A percentile compares a stretch with the other conserved stretches of the same genome.
Evolutionary conservation across 73 alveolate genomes (phyloP).

Genomic region (Vitrella brassicaformis): DNA sequence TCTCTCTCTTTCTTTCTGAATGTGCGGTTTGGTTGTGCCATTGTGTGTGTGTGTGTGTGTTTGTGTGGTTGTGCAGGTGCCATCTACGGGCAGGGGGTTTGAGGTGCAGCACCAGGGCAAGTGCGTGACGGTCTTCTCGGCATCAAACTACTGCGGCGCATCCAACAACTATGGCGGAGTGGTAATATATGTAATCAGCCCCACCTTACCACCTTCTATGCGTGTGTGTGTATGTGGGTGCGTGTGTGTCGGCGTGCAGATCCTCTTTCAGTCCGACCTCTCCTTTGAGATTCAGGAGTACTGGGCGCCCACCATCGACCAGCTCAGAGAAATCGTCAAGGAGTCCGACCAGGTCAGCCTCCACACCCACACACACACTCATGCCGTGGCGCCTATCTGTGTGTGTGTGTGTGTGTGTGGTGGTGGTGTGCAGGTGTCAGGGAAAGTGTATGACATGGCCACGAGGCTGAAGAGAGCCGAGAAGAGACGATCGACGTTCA

Average conservation of each 20-base stretch:
- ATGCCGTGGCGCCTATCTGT: too few relatives aligned
- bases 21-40: not conserved
- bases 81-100: constrained; percentile 8
- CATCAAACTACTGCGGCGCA: constrained; percentile 38
- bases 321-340: not conserved
- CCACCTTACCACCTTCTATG: too few relatives aligned
- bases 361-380: too few relatives aligned
- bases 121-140: constrained; percentile 37
- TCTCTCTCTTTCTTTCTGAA: not conserved
- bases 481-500: not conserved
- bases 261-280: not conserved
- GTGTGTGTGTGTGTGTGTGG: too few relatives aligned
- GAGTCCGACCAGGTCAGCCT: not conserved
- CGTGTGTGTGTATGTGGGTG: too few relatives aligned
- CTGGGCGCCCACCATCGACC: not conserved
- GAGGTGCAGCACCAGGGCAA: constrained; percentile 35
- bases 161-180: not conserved
- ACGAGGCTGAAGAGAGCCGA: not conserved
- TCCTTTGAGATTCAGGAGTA: not conserved
- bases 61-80: not conserved
- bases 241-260: too few relatives aligned
- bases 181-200: too few relatives aligned
- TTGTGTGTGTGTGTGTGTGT: not conserved
- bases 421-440: not conserved
- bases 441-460: not conserved